Evolutionary conservation across 108 stramenopile species (phyloP).

Genomic region (Aurantiochytrium sp.): DNA sequence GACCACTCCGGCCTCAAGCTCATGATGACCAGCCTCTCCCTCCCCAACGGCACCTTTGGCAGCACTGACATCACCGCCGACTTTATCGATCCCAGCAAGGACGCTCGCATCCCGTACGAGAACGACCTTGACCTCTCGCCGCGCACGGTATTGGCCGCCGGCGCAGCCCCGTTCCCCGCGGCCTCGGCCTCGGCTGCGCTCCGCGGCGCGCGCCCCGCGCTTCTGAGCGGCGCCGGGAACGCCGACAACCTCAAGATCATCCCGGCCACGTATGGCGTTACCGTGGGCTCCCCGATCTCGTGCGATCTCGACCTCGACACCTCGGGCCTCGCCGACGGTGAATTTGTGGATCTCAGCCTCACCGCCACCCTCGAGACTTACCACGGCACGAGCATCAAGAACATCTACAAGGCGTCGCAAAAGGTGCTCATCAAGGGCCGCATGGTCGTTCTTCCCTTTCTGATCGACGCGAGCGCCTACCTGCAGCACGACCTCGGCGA

Average conservation of each 20-base stretch:
- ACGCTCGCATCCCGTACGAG: neutral
- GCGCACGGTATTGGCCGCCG: neutral
- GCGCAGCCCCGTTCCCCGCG: neutral
- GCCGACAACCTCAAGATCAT: neutral
- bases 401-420: neutral
- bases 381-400: neutral
- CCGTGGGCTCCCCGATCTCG: neutral
- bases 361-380: neutral
- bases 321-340: neutral
- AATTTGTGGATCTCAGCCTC: neutral
- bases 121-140: neutral
- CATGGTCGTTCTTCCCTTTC: neutral
- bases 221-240: neutral
- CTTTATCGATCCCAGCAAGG: neutral
- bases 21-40: neutral
- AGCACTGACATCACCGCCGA: neutral
- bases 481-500: slow-evolving; percentile 11
- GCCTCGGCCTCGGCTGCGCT: too few species aligned
- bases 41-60: neutral
- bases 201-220: neutral
- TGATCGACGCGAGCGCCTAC: neutral
- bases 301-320: neutral
- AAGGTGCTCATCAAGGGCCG: neutral
- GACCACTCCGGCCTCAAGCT: slow-evolving; percentile 5
- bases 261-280: neutral